Conservation (phyloP, 1,284 basidiomycete genomes). For the Cutaneotrichosporon spelunceum region DNA sequence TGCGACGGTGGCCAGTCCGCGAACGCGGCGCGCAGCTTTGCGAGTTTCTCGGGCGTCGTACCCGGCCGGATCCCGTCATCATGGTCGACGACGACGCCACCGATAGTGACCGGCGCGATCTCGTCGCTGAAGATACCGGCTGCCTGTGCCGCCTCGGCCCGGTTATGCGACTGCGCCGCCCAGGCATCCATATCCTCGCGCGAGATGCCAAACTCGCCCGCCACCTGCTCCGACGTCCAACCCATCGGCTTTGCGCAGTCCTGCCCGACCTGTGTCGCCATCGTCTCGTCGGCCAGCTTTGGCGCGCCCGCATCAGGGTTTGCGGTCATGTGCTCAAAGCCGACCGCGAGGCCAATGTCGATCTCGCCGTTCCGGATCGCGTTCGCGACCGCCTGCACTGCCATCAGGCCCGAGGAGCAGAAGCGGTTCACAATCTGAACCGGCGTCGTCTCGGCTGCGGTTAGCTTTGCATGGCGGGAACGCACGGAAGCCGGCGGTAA, state of each 20-base stretch:
- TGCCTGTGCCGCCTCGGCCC: conserved; percentile 79
- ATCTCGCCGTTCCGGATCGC: conserved; percentile 80
- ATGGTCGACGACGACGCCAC: conserved; percentile 21
- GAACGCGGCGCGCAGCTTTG: conserved; percentile 92
- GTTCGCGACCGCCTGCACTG: conserved; percentile 68
- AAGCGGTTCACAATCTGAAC: conserved; percentile 91
- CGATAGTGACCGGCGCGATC: conserved; percentile 76
- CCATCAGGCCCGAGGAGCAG: conserved; percentile 86
- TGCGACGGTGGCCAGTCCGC: conserved; percentile 79
- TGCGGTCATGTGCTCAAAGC: conserved; percentile 90
- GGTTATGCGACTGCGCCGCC: conserved; percentile 74
- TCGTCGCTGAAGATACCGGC: conserved; percentile 87
- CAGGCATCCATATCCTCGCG: conserved; percentile 80
- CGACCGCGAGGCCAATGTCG: conserved; percentile 87
- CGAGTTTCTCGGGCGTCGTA: conserved; percentile 78
- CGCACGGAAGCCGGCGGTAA: conserved; percentile 24
- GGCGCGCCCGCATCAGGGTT: conserved; percentile 74
- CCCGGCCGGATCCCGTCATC: conserved; percentile 93
- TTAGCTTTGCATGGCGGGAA: background rate
- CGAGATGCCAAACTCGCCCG: conserved; percentile 72
- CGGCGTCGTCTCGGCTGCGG: conserved; percentile 53
- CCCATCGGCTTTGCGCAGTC: conserved; percentile 97
- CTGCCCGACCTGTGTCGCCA: conserved; percentile 67
- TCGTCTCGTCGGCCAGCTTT: conserved; percentile 69
- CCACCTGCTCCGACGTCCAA: conserved; percentile 94